Evolutionary conservation across 2,329 filamentous ascomycete genomes (phyloP).

Genomic region (Sporothrix variecibatus): DNA sequence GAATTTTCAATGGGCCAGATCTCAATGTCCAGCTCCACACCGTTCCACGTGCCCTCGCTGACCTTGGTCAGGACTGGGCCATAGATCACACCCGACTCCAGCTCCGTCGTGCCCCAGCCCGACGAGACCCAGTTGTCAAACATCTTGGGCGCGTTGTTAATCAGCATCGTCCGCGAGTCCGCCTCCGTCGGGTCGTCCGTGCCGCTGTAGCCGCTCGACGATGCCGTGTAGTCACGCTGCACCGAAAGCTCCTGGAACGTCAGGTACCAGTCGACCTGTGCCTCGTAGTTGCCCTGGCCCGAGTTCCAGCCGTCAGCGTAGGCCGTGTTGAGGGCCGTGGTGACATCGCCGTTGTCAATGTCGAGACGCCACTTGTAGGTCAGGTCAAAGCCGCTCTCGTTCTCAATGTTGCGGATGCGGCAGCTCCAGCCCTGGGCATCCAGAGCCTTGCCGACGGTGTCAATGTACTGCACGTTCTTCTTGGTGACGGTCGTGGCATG

Average conservation of each 20-base stretch:
- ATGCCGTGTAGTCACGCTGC: conserved; percentile 36
- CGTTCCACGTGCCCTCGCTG: conserved; percentile 37
- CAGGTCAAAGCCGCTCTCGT: conserved; percentile 39
- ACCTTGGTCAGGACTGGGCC: conserved; percentile 39
- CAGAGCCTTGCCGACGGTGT: conserved; percentile 38
- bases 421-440: conserved; percentile 41
- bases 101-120: conserved; percentile 35
- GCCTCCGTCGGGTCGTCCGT: conserved; percentile 34
- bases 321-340: conserved; percentile 37
- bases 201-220: conserved; percentile 34
- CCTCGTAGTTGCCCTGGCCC: conserved; percentile 37
- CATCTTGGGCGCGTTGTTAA: conserved; percentile 37
- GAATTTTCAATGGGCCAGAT: conserved; percentile 38
- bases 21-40: conserved; percentile 38
- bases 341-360: conserved; percentile 36
- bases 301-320: conserved; percentile 40
- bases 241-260: conserved; percentile 43
- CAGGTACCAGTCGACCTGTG: conserved; percentile 43
- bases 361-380: conserved; percentile 45
- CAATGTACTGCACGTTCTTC: conserved; percentile 44
- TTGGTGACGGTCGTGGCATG: conserved; percentile 38
- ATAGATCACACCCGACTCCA: conserved; percentile 36
- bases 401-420: conserved; percentile 42
- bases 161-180: conserved; percentile 33
- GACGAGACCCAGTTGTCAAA: conserved; percentile 37